These are phyloP conservation scores for Clarireedia monteithiana DNA, from an alignment of 2,329 filamentous ascomycete species.

Conservation along the genomic window DNA sequence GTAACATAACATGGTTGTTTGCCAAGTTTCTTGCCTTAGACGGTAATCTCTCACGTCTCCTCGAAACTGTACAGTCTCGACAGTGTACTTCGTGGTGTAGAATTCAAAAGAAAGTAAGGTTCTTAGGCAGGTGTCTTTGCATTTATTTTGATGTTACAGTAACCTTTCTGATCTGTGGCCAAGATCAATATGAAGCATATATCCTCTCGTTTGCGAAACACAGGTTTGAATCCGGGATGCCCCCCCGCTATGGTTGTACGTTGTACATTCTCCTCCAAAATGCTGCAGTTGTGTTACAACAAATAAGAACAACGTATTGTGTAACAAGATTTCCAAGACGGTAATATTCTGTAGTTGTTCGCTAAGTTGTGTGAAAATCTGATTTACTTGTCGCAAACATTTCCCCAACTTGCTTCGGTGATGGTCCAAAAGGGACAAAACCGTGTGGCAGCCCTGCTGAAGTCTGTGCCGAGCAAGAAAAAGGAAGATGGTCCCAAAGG, in stretches of 20 bases:
- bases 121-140: too few relatives aligned
- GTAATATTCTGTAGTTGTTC: neutral
- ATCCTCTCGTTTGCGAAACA: neutral
- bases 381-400: neutral
- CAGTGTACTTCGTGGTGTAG: neutral
- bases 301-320: constrained; percentile 4
- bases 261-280: neutral
- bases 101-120: too few relatives aligned
- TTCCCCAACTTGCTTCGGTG: neutral
- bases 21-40: neutral
- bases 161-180: neutral
- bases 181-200: neutral
- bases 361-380: neutral
- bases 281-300: constrained; percentile 2
- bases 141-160: neutral
- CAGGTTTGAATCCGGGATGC: constrained; percentile 4
- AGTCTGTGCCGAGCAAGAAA: neutral
- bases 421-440: neutral
- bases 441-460: neutral
- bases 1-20: constrained; percentile 1
- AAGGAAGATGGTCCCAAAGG: neutral
- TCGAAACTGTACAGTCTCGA: neutral
- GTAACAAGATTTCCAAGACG: neutral
- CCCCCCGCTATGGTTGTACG: constrained; percentile 3
- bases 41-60: neutral